Conservation (phyloP, 345 rosid species). For the Gossypium arboreum region DNA sequence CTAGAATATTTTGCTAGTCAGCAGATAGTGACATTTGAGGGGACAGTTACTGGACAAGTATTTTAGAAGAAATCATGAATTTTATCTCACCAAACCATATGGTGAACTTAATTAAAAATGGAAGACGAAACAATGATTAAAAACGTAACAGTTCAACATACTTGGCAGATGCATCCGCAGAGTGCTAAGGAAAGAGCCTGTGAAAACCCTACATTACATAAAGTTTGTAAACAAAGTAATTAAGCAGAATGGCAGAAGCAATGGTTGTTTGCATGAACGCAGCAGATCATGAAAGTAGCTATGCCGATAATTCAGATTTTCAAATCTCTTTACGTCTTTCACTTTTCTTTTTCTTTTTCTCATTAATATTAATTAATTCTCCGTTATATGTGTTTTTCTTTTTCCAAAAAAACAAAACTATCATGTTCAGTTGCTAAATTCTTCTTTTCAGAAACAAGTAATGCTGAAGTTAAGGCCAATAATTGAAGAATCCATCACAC, state of each 20-base stretch:
- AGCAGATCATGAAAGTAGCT: conserved; percentile 70
- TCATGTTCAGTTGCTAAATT: background rate
- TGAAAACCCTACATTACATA: background rate
- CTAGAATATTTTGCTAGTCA: too few species aligned
- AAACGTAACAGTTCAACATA: too few species aligned
- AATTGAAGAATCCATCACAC: background rate
- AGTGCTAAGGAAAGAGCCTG: background rate
- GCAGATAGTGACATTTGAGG: too few species aligned
- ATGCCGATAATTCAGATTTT: conserved; percentile 51
- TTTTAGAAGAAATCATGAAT: too few species aligned
- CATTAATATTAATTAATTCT: too few species aligned
- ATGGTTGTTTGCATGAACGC: conserved; percentile 55
- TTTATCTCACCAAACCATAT: too few species aligned
- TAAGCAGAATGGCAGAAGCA: conserved; percentile 32
- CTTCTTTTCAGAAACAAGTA: background rate
- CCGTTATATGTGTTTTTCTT: background rate
- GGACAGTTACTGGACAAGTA: too few species aligned
- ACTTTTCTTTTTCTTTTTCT: background rate
- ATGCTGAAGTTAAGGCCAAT: background rate
- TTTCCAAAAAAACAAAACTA: background rate
- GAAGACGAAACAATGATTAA: too few species aligned
- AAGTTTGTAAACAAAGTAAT: background rate
- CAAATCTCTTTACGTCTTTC: conserved; percentile 32
- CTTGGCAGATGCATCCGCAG: background rate
- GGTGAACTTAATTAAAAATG: too few species aligned